A percentile compares a stretch with the other conserved stretches of the same genome.
Conservation (phyloP, 2,329 filamentous ascomycete species). For the Aotearoamyces nothofagi region DNA sequence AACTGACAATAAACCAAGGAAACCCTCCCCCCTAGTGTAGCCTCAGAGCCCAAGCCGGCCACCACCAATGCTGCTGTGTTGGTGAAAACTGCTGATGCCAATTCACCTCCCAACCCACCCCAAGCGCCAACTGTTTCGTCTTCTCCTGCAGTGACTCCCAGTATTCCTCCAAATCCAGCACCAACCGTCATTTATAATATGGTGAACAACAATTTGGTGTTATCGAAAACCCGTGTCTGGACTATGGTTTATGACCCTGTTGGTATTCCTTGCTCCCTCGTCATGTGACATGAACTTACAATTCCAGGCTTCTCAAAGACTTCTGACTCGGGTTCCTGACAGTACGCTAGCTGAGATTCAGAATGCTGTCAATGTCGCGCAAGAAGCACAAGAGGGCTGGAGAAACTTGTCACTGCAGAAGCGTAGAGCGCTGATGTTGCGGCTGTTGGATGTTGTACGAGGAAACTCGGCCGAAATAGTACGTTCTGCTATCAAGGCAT, state of each 20-base stretch:
- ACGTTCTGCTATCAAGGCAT: neutral
- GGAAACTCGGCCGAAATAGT: neutral
- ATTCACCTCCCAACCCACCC: too few species aligned
- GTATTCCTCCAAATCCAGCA: neutral
- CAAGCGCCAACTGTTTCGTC: neutral
- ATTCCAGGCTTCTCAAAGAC: constrained; percentile 7
- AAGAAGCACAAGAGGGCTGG: constrained; percentile 6
- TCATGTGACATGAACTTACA: neutral
- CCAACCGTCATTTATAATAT: constrained; percentile 6
- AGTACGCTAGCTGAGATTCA: constrained; percentile 9
- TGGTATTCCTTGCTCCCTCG: constrained; percentile 1
- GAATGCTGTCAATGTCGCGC: constrained; percentile 6
- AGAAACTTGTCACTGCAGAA: constrained; percentile 1
- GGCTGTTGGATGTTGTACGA: neutral
- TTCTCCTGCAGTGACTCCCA: neutral
- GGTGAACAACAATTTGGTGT: constrained; percentile 8
- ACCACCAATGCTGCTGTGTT: too few species aligned
- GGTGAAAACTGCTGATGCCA: too few species aligned
- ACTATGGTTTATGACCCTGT: constrained; percentile 10
- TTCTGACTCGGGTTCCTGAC: constrained; percentile 14
- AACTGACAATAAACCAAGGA: too few species aligned
- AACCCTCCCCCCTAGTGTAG: too few species aligned
- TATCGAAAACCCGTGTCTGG: constrained; percentile 9
- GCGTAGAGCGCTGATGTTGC: constrained; percentile 3
- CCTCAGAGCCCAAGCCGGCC: too few species aligned